phyloP scores from a whole-genome alignment of 352 stramenopile species.

The Phytophthora quininea region DNA sequence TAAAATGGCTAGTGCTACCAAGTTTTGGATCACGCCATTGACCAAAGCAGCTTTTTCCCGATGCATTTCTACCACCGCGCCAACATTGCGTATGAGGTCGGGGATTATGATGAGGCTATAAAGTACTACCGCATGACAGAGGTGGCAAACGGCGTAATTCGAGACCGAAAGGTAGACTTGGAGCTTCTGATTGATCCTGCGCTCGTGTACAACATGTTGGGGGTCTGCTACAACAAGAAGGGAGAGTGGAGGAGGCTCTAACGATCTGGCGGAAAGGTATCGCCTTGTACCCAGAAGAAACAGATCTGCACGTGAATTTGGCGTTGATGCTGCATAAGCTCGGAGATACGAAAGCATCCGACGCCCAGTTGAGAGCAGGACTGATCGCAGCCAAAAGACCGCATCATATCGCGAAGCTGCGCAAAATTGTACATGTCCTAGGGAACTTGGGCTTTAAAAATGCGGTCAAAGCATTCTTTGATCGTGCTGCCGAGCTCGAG shows the following conservation, averaged over 20 bases:
- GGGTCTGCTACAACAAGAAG: slow-evolving; percentile 30
- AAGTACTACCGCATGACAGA: slow-evolving; percentile 38
- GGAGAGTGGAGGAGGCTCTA: slow-evolving; percentile 37
- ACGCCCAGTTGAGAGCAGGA: slow-evolving; percentile 25
- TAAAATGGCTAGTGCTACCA: slow-evolving; percentile 30
- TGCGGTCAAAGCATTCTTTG: slow-evolving; percentile 28
- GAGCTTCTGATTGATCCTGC: slow-evolving; percentile 43
- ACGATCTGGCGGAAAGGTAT: slow-evolving; percentile 43
- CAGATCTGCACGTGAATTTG: slow-evolving; percentile 56
- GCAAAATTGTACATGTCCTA: slow-evolving; percentile 17
- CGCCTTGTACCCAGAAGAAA: slow-evolving; percentile 37
- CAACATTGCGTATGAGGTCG: slow-evolving; percentile 38
- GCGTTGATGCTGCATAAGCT: slow-evolving; percentile 39
- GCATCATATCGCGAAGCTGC: slow-evolving; percentile 26
- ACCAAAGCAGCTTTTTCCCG: slow-evolving; percentile 34
- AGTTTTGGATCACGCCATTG: slow-evolving; percentile 44
- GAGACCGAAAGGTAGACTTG: slow-evolving; percentile 39
- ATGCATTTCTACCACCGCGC: slow-evolving; percentile 48
- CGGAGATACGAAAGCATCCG: slow-evolving; percentile 23
- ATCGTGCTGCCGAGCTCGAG: slow-evolving; percentile 25
- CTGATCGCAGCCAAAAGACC: slow-evolving; percentile 27
- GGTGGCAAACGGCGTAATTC: slow-evolving; percentile 39
- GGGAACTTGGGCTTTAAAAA: slow-evolving; percentile 4
- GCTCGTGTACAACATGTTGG: slow-evolving; percentile 62
- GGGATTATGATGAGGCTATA: slow-evolving; percentile 45